A percentile compares a stretch with the other conserved stretches of the same genome.
phyloP scores from a whole-genome alignment of 108 stramenopile genomes.

The Skeletonema grethae region DNA sequence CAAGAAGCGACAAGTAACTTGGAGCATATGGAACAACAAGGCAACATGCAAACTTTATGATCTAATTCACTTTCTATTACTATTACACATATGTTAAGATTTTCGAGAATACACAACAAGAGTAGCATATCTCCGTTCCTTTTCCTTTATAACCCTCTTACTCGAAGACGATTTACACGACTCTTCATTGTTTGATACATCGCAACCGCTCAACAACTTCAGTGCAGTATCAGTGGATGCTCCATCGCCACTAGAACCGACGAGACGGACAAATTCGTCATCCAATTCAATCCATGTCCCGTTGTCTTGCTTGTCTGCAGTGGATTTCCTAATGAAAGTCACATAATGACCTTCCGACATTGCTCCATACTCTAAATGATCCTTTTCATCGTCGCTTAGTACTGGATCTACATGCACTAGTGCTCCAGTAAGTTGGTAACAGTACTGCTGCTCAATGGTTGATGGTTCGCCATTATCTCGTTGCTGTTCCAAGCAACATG shows the following conservation, averaged over 20 bases:
- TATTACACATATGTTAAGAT: slow-evolving; percentile 1
- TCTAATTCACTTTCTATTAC: neutral
- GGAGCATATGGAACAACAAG: neutral
- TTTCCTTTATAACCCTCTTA: slow-evolving; percentile 9
- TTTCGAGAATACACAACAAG: slow-evolving; percentile 41
- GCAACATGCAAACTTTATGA: neutral
- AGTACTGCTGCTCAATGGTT: slow-evolving; percentile 10
- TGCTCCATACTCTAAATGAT: slow-evolving; percentile 21
- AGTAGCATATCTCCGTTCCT: slow-evolving; percentile 33
- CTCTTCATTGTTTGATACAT: neutral
- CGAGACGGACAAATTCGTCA: slow-evolving; percentile 21
- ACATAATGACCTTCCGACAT: slow-evolving; percentile 42
- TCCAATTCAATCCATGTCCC: slow-evolving; percentile 30
- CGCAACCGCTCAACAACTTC: slow-evolving; percentile 27
- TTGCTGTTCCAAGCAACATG: slow-evolving; percentile 19
- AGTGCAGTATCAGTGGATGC: slow-evolving; percentile 8
- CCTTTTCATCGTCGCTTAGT: slow-evolving; percentile 1
- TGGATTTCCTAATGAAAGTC: slow-evolving; percentile 8
- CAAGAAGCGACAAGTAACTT: too few relatives aligned
- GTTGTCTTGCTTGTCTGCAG: neutral
- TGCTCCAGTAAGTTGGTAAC: slow-evolving; percentile 30
- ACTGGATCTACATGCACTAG: slow-evolving; percentile 41
- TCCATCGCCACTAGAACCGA: slow-evolving; percentile 1
- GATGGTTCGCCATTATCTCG: neutral
- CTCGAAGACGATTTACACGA: neutral